These are phyloP conservation scores for Smallanthus sonchifolius DNA, from an alignment of 129 eudicot genomes.

Conservation along the genomic window DNA sequence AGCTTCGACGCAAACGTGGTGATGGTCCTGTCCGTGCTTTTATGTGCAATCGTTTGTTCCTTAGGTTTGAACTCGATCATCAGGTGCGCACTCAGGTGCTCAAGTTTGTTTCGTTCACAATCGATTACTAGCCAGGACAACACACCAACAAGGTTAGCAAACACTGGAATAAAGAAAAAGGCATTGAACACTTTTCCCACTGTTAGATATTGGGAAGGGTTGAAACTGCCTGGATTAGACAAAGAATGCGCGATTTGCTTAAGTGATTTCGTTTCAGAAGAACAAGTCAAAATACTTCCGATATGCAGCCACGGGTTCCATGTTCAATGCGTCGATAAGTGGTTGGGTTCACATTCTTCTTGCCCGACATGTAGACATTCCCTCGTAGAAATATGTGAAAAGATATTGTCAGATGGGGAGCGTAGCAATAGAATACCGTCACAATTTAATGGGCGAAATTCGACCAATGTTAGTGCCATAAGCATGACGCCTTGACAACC, in stretches of 20 bases:
- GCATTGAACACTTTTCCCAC: constrained; percentile 62
- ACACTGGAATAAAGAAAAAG: constrained; percentile 62
- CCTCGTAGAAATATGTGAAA: constrained; percentile 61
- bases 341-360: constrained; percentile 72
- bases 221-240: constrained; percentile 57
- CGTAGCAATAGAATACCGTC: constrained; percentile 11
- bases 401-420: constrained; percentile 31
- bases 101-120: constrained; percentile 28
- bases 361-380: constrained; percentile 90
- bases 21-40: constrained; percentile 70
- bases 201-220: constrained; percentile 41
- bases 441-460: constrained; percentile 1
- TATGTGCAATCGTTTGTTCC: constrained; percentile 75
- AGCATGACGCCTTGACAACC: constrained; percentile 53
- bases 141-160: constrained; percentile 24
- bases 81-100: constrained; percentile 62
- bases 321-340: constrained; percentile 64
- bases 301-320: constrained; percentile 85
- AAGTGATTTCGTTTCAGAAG: constrained; percentile 50
- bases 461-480: constrained; percentile 14
- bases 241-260: constrained; percentile 72
- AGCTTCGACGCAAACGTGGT: constrained; percentile 72
- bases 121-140: neutral
- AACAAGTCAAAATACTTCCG: constrained; percentile 53
- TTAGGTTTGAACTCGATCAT: constrained; percentile 62